phyloP scores from a whole-genome alignment of 176 grass and related monocot genomes.

The Aechmea fasciata region DNA sequence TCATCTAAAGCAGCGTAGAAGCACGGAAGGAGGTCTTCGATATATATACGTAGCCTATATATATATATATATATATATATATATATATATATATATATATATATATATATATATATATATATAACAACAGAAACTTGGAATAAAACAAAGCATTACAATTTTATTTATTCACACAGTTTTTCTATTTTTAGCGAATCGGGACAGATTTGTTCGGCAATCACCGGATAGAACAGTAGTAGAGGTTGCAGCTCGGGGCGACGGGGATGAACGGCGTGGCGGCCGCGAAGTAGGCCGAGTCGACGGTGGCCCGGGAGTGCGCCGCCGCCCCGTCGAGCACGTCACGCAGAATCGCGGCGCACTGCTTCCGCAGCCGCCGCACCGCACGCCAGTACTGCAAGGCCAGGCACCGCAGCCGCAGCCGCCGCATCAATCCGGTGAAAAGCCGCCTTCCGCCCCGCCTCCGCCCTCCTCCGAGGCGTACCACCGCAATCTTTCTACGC shows the following conservation, averaged over 20 bases:
- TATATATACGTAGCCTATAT: too few species aligned
- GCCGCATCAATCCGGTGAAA: conserved; percentile 9
- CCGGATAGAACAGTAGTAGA: not conserved
- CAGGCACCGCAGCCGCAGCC: conserved; percentile 7
- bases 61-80: too few species aligned
- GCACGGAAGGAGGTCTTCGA: too few species aligned
- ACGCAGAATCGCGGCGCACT: not conserved
- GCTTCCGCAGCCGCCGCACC: not conserved
- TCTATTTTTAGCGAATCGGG: not conserved
- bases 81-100: too few species aligned
- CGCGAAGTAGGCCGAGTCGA: conserved; percentile 9
- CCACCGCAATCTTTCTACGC: conserved; percentile 12
- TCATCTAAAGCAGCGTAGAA: too few species aligned
- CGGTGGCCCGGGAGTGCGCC: conserved; percentile 4
- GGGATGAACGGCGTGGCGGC: conserved; percentile 8
- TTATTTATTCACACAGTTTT: not conserved
- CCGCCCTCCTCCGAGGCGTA: not conserved
- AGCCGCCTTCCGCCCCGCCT: conserved; percentile 13
- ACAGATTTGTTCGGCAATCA: not conserved
- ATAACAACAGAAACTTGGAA: too few species aligned
- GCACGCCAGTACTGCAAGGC: conserved; percentile 11
- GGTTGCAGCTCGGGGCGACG: not conserved
- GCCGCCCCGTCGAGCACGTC: conserved; percentile 12
- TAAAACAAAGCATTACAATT: not conserved
- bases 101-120: too few species aligned